phyloP scores from a whole-genome alignment of 345 rosid species.

The Dipteronia dyeriana region DNA sequence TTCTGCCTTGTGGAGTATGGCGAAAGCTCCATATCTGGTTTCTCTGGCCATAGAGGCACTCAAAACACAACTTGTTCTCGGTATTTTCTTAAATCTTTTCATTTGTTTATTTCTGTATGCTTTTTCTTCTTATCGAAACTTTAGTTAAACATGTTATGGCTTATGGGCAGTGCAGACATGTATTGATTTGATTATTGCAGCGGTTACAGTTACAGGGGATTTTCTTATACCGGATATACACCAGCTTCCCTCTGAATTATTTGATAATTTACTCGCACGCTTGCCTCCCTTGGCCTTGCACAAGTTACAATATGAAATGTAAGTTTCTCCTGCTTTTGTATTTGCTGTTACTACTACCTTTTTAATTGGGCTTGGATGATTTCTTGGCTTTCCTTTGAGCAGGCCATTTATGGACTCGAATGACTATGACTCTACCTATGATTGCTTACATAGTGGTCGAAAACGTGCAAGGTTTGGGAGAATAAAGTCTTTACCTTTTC shows the following conservation, averaged over 20 bases:
- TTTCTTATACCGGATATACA: slow-evolving; percentile 44
- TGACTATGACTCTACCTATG: slow-evolving; percentile 40
- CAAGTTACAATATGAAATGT: slow-evolving; percentile 63
- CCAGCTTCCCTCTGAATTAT: slow-evolving; percentile 67
- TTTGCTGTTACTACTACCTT: not conserved
- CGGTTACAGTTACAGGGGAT: slow-evolving; percentile 47
- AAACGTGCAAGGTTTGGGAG: slow-evolving; percentile 65
- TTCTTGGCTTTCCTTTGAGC: slow-evolving; percentile 19
- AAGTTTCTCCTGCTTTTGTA: slow-evolving; percentile 22
- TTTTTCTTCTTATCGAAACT: not conserved
- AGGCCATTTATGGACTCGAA: slow-evolving; percentile 61
- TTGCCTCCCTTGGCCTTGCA: slow-evolving; percentile 74
- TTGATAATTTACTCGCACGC: slow-evolving; percentile 44
- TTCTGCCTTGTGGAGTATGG: slow-evolving; percentile 32
- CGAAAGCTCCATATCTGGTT: slow-evolving; percentile 51
- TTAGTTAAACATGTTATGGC: not conserved
- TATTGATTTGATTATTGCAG: not conserved
- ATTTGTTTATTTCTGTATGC: not conserved
- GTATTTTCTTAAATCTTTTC: slow-evolving; percentile 32
- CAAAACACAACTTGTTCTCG: slow-evolving; percentile 49
- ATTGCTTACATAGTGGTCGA: slow-evolving; percentile 42
- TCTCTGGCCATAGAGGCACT: slow-evolving; percentile 48
- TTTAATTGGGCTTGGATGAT: not conserved
- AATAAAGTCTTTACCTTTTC: not conserved
- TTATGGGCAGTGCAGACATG: not conserved